Percentiles rank a stretch among this genome's conserved stretches.
Evolutionary conservation across 2,329 filamentous ascomycete genomes (phyloP).

Genomic region (Mariannaea elegans): DNA sequence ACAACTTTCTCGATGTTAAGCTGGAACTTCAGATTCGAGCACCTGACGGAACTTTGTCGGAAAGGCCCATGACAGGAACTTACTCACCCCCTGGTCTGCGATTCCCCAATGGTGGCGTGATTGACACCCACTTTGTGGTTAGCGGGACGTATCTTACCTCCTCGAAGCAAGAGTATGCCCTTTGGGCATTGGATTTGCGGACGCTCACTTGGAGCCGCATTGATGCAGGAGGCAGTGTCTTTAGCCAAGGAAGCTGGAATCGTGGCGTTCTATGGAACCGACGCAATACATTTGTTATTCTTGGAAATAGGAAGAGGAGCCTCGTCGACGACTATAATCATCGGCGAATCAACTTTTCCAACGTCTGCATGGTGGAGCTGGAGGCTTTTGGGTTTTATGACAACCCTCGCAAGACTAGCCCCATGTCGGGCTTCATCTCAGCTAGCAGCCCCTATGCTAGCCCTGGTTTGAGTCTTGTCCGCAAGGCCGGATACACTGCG

Average conservation of each 20-base stretch:
- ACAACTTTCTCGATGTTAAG: constrained; percentile 98
- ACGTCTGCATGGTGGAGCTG: constrained; percentile 95
- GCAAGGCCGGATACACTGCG: constrained; percentile 71
- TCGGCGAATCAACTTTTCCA: constrained; percentile 94
- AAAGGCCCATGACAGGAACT: constrained; percentile 87
- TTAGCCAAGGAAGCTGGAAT: constrained; percentile 98
- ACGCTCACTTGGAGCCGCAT: constrained; percentile 95
- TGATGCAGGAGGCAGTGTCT: constrained; percentile 92
- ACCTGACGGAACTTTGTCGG: constrained; percentile 82
- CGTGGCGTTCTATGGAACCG: constrained; percentile 92
- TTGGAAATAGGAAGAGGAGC: constrained; percentile 92
- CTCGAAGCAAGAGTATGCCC: constrained; percentile 96
- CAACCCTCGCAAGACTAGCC: constrained; percentile 82
- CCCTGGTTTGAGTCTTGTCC: constrained; percentile 63
- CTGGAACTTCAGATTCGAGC: constrained; percentile 90
- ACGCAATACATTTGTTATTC: constrained; percentile 92
- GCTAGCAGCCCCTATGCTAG: constrained; percentile 76
- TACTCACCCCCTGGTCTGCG: constrained; percentile 91
- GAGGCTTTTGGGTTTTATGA: constrained; percentile 98
- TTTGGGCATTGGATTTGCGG: constrained; percentile 92
- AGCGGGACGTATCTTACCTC: constrained; percentile 97
- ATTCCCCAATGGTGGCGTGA: constrained; percentile 95
- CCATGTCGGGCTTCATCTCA: constrained; percentile 85
- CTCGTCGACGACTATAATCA: constrained; percentile 99
- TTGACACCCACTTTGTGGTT: constrained; percentile 96